Conservation (phyloP, 2,329 filamentous ascomycete species). For the Venturia oleaginea region DNA sequence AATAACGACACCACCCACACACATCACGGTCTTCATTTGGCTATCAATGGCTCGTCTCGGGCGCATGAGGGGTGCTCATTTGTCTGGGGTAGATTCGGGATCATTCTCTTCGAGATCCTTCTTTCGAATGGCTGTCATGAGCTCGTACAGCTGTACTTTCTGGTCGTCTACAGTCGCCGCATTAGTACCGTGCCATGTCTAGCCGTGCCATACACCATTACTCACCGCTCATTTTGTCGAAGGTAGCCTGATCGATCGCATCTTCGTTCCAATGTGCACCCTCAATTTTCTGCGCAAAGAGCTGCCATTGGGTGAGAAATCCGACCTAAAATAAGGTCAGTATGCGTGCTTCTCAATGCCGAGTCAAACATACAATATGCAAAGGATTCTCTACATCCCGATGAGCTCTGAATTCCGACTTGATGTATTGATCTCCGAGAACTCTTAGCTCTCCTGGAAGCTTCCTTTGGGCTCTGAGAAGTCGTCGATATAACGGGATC, state of each 20-base stretch:
- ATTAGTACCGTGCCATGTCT: background rate
- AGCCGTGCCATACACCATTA: slow-evolving; percentile 16
- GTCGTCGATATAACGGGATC: slow-evolving; percentile 77
- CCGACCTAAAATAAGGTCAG: slow-evolving; percentile 60
- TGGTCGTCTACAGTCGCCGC: slow-evolving; percentile 64
- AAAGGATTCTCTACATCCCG: slow-evolving; percentile 77
- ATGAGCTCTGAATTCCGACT: slow-evolving; percentile 83
- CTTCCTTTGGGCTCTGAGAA: slow-evolving; percentile 76
- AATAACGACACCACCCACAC: too few relatives aligned
- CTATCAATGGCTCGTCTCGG: background rate
- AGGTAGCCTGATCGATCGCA: slow-evolving; percentile 71
- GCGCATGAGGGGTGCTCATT: slow-evolving; percentile 16
- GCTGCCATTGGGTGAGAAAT: slow-evolving; percentile 93
- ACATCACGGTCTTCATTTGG: background rate
- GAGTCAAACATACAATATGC: slow-evolving; percentile 61
- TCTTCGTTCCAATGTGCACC: slow-evolving; percentile 78
- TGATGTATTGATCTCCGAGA: slow-evolving; percentile 87
- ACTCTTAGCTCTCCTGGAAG: slow-evolving; percentile 65
- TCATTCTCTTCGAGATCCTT: slow-evolving; percentile 41
- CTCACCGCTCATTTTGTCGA: slow-evolving; percentile 91
- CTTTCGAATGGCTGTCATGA: slow-evolving; percentile 73
- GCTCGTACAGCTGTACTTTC: slow-evolving; percentile 83
- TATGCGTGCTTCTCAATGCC: background rate
- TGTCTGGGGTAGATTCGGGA: slow-evolving; percentile 27
- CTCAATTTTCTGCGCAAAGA: slow-evolving; percentile 87